Evolutionary conservation across 164 flowering plant species (phyloP).

Genomic region (Cinnamomum chago): DNA sequence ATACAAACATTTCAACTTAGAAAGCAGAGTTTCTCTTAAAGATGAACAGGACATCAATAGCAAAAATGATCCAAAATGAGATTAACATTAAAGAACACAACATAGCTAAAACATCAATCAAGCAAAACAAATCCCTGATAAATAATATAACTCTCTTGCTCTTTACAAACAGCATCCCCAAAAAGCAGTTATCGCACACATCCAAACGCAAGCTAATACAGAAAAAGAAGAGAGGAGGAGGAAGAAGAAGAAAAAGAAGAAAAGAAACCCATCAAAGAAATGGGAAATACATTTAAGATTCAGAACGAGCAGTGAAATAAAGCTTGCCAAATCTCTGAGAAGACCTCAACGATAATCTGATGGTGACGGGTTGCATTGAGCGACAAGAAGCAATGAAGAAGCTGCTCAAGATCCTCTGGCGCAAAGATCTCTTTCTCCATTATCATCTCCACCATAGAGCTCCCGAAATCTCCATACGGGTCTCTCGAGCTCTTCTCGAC

Average conservation of each 20-base stretch:
- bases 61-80: no score
- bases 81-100: no score
- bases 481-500: constrained; percentile 69
- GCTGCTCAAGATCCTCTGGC: constrained; percentile 49
- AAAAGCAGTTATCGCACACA: no score
- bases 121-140: no score
- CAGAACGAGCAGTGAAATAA: constrained; percentile 35
- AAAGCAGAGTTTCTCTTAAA: no score
- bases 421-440: constrained; percentile 61
- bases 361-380: constrained; percentile 64
- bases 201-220: no score
- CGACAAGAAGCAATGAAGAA: constrained; percentile 63
- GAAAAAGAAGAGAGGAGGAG: neutral
- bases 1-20: no score
- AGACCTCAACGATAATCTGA: constrained; percentile 54
- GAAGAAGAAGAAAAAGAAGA: neutral
- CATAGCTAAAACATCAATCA: no score
- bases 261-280: neutral
- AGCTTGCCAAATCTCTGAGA: constrained; percentile 68
- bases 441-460: constrained; percentile 88
- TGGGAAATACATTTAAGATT: neutral
- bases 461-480: constrained; percentile 63
- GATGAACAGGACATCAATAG: no score
- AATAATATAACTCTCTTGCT: no score
- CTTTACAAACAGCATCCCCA: no score